phyloP scores from a whole-genome alignment of 2,329 filamentous ascomycete species.

The Zopfia rhizophila region DNA sequence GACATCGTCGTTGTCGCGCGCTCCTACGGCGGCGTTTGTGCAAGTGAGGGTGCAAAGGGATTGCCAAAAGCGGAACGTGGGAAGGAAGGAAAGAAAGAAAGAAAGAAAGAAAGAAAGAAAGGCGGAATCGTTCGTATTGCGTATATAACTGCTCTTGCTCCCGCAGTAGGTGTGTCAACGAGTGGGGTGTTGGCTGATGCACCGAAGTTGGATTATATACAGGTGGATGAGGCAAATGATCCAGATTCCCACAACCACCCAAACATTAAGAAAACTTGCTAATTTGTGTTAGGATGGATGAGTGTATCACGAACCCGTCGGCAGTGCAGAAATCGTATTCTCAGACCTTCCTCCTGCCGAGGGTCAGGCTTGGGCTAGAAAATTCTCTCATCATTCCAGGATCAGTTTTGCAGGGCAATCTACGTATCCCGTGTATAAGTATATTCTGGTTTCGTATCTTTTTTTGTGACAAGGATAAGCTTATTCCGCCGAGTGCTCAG shows the following conservation, averaged over 20 bases:
- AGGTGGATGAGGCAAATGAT: not conserved
- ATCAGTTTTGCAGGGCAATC: constrained; percentile 47
- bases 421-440: constrained; percentile 54
- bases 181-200: constrained; percentile 11
- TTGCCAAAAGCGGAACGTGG: constrained; percentile 33
- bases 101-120: constrained; percentile 36
- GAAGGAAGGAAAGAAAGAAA: constrained; percentile 34
- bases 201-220: not conserved
- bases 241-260: too few species aligned
- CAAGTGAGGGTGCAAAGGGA: constrained; percentile 40
- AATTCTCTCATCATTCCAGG: constrained; percentile 45
- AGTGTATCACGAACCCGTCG: constrained; percentile 21
- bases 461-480: constrained; percentile 49
- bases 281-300: constrained; percentile 29
- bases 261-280: too few species aligned
- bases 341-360: constrained; percentile 26
- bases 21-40: constrained; percentile 50
- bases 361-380: constrained; percentile 21
- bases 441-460: constrained; percentile 54
- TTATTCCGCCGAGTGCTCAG: constrained; percentile 47
- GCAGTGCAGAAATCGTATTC: constrained; percentile 25
- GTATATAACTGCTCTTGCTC: constrained; percentile 32
- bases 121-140: constrained; percentile 42
- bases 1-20: constrained; percentile 51
- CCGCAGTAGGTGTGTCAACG: constrained; percentile 22